These are phyloP conservation scores for Zygotorulaspora sp. DNA, from an alignment of 805 yeast genomes.

Conservation along the genomic window DNA sequence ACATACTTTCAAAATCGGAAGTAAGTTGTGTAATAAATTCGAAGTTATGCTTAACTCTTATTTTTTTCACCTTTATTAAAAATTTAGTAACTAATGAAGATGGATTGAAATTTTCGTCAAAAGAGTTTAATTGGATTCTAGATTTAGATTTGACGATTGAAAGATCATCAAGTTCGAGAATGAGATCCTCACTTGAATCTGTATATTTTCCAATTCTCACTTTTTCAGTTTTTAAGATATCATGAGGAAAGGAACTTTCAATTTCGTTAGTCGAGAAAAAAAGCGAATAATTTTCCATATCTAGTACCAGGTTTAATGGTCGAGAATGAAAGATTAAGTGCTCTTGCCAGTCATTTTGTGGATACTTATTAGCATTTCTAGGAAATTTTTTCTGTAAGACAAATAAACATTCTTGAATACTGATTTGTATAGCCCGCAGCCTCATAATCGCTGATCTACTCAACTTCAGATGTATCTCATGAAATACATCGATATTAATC, in stretches of 20 bases:
- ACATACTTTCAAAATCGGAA: conserved; percentile 5
- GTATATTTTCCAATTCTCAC: conserved; percentile 4
- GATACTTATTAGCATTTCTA: background rate
- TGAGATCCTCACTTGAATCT: background rate
- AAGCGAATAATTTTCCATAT: conserved; percentile 3
- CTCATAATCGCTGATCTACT: conserved; percentile 1
- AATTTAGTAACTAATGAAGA: conserved; percentile 10
- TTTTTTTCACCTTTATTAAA: conserved; percentile 6
- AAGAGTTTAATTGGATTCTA: conserved; percentile 12
- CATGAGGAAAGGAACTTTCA: conserved; percentile 4
- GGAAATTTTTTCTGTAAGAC: conserved; percentile 1
- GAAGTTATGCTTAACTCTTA: conserved; percentile 6
- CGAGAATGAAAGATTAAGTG: conserved; percentile 2
- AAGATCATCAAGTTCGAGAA: conserved; percentile 3
- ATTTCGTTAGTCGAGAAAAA: conserved; percentile 4
- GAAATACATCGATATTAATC: conserved; percentile 3
- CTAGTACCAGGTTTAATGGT: conserved; percentile 5
- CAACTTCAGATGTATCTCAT: conserved; percentile 2
- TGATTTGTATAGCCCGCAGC: conserved; percentile 4
- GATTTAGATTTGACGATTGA: conserved; percentile 9
- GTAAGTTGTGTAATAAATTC: conserved; percentile 2
- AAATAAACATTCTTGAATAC: conserved; percentile 4
- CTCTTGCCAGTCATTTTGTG: conserved; percentile 2
- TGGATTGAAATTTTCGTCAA: conserved; percentile 10
- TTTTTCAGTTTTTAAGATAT: conserved; percentile 9